Evolutionary conservation across 2,329 filamentous ascomycete species (phyloP), one percentile per base, ranked within the genome.

Genomic region (Rachicladosporium sp.): DNA sequence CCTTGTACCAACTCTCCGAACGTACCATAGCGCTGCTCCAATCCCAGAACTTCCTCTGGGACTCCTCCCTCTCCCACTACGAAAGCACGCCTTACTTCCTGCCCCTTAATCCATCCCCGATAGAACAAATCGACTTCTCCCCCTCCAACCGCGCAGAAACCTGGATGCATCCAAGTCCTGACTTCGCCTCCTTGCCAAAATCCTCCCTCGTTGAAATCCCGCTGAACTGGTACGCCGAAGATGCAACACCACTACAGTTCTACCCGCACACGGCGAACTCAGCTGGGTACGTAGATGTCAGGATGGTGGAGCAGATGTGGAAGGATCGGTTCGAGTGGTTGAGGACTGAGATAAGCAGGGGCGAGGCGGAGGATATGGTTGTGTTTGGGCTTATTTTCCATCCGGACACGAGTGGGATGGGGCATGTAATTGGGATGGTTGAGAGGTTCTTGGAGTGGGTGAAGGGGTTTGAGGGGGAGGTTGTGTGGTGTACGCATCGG

Each of bases 281-380:
- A 2, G 67, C 71, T 33, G 74, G 75, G 1, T 78, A 76, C 49
- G 72, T 77, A 1, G 69, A 73, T 38, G 67, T 70, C 4, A 61
- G 67, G 7, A 63, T 71, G 2, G 66, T 78, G 21, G 74, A 78
- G 60, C 63, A 69, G 43, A 71, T 78, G 61, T 78, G 75, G 75
- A 69, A 64, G 48, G 73, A 76, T 48, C 65, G 71, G 9, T 75
- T 78, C 47, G 62, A 70, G 44, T 79, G 67, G 64, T 58, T 76
- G n/a, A 43, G 49, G 31, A 44, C 44, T 3, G 63, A 66, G 48
- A 48, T 63, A 43, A 54, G 55, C 38, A 54, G 63, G 47, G 43
- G 38, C 33, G 44, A 48, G 10, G 46, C 48, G 10, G 55, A 61
- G 44, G 50, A 49, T 1, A 51, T 52, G 52, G 59, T 64, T 23